Conservation (phyloP, 371 early-diverging fungal genomes). For the Actinomortierella ambigua region DNA sequence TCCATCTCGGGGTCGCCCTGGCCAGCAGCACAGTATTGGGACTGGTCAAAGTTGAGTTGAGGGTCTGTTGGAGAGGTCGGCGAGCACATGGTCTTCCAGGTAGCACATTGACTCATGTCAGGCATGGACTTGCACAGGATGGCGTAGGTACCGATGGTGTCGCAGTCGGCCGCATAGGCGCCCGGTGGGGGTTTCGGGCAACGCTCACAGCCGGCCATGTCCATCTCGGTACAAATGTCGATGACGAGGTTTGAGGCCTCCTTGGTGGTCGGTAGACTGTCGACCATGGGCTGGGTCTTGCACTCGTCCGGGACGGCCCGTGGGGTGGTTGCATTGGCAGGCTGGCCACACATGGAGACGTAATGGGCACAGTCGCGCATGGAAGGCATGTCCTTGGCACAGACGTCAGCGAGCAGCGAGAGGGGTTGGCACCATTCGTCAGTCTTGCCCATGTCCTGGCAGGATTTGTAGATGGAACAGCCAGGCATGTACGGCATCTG, state of each 20-base stretch:
- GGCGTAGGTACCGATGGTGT: slow-evolving; percentile 49
- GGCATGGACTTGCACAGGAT: slow-evolving; percentile 63
- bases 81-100: slow-evolving; percentile 54
- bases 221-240: slow-evolving; percentile 64
- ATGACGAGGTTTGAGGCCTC: slow-evolving; percentile 50
- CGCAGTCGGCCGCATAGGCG: slow-evolving; percentile 47
- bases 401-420: slow-evolving; percentile 61
- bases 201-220: slow-evolving; percentile 64
- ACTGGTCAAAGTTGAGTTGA: slow-evolving; percentile 21
- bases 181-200: slow-evolving; percentile 44
- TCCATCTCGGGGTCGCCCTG: slow-evolving; percentile 40
- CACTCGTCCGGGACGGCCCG: slow-evolving; percentile 50
- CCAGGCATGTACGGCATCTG: slow-evolving; percentile 63
- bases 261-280: slow-evolving; percentile 56
- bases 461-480: slow-evolving; percentile 50
- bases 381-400: slow-evolving; percentile 61
- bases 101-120: slow-evolving; percentile 59
- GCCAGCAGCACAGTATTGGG: slow-evolving; percentile 31
- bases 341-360: slow-evolving; percentile 30
- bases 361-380: slow-evolving; percentile 54
- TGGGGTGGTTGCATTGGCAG: slow-evolving; percentile 12
- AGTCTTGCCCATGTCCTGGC: slow-evolving; percentile 35
- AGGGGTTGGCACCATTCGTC: slow-evolving; percentile 56
- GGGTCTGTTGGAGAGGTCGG: slow-evolving; percentile 23
- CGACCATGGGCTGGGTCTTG: slow-evolving; percentile 46